Percentiles rank a stretch among this genome's conserved stretches.
phyloP scores from a whole-genome alignment of 495 filamentous ascomycete species.

The Aspergillus homomorphus region DNA sequence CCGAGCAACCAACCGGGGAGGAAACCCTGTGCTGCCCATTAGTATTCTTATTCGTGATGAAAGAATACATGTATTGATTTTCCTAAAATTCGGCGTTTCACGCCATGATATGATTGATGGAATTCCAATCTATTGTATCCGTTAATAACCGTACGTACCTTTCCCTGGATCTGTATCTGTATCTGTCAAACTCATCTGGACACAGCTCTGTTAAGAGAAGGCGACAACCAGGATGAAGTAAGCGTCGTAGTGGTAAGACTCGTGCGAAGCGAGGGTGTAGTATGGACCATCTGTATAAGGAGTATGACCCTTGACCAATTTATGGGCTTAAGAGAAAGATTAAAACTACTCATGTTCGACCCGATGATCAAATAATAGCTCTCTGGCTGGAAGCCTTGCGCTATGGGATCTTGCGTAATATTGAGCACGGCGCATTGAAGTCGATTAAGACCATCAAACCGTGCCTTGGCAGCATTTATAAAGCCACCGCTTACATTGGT shows the following conservation, averaged over 20 bases:
- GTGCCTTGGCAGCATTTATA: conserved; percentile 45
- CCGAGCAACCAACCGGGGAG: conserved; percentile 27
- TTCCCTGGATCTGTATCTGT: background rate
- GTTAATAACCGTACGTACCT: background rate
- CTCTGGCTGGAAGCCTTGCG: conserved; percentile 46
- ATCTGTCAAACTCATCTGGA: background rate
- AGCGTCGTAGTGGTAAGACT: conserved; percentile 36
- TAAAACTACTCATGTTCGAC: conserved; percentile 31
- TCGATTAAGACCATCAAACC: conserved; percentile 32
- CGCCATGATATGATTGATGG: background rate
- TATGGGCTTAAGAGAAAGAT: background rate
- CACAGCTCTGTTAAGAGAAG: conserved; percentile 28
- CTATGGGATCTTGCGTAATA: conserved; percentile 43
- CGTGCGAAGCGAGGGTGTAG: conserved; percentile 35
- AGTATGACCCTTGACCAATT: background rate
- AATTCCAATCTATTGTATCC: background rate
- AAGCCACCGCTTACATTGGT: conserved; percentile 49
- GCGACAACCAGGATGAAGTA: conserved; percentile 23
- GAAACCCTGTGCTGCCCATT: conserved; percentile 16
- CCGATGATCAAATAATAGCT: conserved; percentile 54
- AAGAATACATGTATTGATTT: background rate
- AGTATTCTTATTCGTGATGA: background rate
- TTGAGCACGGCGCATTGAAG: conserved; percentile 48
- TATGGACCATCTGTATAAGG: conserved; percentile 40
- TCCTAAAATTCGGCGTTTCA: background rate